These are phyloP conservation scores for Eucalyptus sideroxylon DNA, from an alignment of 345 rosid genomes.

Conservation along the genomic window DNA sequence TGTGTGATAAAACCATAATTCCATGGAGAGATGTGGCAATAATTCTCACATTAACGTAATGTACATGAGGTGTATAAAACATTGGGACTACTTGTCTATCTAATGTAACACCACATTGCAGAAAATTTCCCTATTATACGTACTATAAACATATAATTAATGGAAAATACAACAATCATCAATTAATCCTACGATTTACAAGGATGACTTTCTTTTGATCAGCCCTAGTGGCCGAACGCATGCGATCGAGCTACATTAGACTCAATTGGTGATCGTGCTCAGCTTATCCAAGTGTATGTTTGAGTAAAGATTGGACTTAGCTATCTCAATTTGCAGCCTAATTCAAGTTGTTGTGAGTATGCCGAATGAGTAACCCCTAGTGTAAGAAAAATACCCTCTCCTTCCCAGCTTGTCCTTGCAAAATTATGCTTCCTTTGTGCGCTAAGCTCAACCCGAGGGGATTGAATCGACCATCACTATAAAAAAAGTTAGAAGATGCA, in stretches of 20 bases:
- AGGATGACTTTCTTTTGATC: neutral
- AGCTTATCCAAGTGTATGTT: neutral
- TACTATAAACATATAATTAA: neutral
- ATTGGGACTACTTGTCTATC: neutral
- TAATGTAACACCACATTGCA: neutral
- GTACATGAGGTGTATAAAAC: neutral
- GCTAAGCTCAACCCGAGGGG: neutral
- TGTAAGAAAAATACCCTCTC: neutral
- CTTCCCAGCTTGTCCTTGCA: neutral
- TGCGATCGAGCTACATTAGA: neutral
- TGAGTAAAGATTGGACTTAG: neutral
- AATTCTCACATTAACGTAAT: neutral
- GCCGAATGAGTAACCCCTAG: neutral
- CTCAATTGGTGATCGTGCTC: neutral
- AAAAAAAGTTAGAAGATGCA: neutral
- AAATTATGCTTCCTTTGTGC: neutral
- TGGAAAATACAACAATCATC: neutral
- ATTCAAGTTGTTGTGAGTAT: neutral
- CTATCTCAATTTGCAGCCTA: neutral
- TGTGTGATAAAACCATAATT: too few species aligned
- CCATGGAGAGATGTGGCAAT: neutral
- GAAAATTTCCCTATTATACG: neutral
- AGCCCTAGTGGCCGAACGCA: neutral
- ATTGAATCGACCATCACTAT: neutral
- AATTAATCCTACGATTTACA: neutral